Percentiles rank a stretch among this genome's conserved stretches.
These are phyloP conservation scores for Neofusicoccum cordaticola DNA, from an alignment of 2,329 filamentous ascomycete species.

Conservation along the genomic window DNA sequence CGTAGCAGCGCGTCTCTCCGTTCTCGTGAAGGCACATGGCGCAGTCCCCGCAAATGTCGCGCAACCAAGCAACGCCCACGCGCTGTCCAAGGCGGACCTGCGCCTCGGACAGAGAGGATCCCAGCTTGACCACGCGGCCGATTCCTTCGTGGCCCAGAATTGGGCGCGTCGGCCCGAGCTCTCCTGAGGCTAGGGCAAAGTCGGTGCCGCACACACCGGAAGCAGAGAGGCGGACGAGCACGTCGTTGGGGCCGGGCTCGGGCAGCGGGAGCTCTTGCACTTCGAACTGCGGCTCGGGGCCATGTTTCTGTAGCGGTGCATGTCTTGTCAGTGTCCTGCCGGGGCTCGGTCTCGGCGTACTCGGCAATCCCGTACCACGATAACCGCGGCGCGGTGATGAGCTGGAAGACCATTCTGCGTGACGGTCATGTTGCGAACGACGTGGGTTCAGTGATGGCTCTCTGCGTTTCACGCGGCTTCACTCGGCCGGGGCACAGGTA, in stretches of 20 bases:
- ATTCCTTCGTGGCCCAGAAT: conserved; percentile 56
- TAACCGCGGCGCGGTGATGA: conserved; percentile 10
- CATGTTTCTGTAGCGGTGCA: conserved; percentile 27
- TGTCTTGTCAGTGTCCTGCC: not conserved
- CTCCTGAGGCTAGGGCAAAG: conserved; percentile 56
- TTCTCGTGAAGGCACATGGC: conserved; percentile 50
- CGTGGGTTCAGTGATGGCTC: not conserved
- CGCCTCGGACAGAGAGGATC: conserved; percentile 49
- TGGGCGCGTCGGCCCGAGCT: conserved; percentile 44
- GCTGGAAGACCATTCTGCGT: not conserved
- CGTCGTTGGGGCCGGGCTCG: conserved; percentile 50
- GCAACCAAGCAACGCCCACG: conserved; percentile 52
- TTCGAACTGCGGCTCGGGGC: conserved; percentile 49
- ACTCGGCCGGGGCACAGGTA: not conserved
- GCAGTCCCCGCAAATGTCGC: conserved; percentile 52
- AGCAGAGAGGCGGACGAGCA: conserved; percentile 56
- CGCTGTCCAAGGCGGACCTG: conserved; percentile 49
- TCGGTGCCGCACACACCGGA: conserved; percentile 59
- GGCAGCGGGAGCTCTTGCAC: conserved; percentile 49
- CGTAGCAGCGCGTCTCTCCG: conserved; percentile 41
- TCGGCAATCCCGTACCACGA: not conserved
- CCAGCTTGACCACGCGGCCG: conserved; percentile 57
- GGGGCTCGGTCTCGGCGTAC: not conserved
- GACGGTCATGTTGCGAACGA: not conserved
- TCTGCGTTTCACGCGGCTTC: not conserved